A percentile compares a stretch with the other conserved stretches of the same genome.
phyloP scores from a whole-genome alignment of 139 green algal species.

The Eudorina sp. region DNA sequence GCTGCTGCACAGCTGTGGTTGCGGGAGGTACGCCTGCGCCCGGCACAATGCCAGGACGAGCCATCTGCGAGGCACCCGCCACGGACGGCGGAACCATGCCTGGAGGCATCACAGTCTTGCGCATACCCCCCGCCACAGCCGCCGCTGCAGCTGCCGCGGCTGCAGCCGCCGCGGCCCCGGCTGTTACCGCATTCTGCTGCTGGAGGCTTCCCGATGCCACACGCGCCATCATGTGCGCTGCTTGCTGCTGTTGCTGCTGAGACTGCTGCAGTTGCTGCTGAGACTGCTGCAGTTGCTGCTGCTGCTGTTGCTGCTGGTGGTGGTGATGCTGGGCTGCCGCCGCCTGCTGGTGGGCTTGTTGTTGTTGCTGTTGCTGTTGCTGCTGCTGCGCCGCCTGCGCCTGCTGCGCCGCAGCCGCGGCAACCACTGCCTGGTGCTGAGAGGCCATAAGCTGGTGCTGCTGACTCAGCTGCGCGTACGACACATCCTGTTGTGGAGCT shows the following conservation, averaged over 20 bases:
- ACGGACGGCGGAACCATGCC: not conserved
- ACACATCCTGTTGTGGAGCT: not conserved
- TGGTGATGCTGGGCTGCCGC: not conserved
- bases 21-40: not conserved
- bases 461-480: conserved; percentile 10
- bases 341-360: not conserved
- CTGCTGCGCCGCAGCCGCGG: conserved; percentile 1
- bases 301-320: conserved; percentile 5
- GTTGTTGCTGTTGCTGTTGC: conserved; percentile 12
- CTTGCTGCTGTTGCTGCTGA: conserved; percentile 13
- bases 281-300: not conserved
- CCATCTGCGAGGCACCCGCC: conserved; percentile 1
- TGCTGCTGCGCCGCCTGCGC: not conserved
- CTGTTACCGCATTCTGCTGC: no score
- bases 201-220: not conserved
- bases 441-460: conserved; percentile 17
- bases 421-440: not conserved
- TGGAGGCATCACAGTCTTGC: conserved; percentile 2
- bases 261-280: not conserved
- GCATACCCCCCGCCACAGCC: not conserved
- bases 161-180: not conserved
- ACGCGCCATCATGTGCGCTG: not conserved
- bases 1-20: not conserved
- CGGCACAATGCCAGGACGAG: not conserved
- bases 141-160: conserved; percentile 2